phyloP scores from a whole-genome alignment of 306 rosid genomes.

The Quercus variabilis region DNA sequence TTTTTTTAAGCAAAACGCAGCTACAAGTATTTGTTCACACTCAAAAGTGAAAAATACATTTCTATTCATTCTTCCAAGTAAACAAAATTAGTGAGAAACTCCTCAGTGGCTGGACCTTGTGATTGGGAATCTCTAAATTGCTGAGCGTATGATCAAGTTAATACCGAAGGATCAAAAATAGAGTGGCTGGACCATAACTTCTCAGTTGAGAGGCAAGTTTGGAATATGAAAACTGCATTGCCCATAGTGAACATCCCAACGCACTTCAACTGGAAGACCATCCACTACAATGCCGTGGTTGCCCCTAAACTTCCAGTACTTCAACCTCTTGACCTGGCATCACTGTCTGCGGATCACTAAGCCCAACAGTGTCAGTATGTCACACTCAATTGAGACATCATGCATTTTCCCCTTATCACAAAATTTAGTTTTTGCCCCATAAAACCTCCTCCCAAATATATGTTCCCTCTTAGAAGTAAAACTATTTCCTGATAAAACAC shows the following conservation, averaged over 20 bases:
- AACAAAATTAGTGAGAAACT: too few species aligned
- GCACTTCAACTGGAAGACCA: slow-evolving; percentile 74
- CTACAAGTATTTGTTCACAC: slow-evolving; percentile 19
- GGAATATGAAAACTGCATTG: slow-evolving; percentile 85
- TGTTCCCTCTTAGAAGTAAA: slow-evolving; percentile 67
- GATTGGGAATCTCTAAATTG: slow-evolving; percentile 46
- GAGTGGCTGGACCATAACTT: slow-evolving; percentile 30
- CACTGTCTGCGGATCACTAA: slow-evolving; percentile 60
- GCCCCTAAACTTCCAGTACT: slow-evolving; percentile 87
- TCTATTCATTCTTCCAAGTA: too few species aligned
- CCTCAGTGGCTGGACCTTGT: too few species aligned
- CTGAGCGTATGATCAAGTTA: slow-evolving; percentile 51
- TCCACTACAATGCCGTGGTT: slow-evolving; percentile 68
- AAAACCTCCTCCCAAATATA: slow-evolving; percentile 57
- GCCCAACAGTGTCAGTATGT: slow-evolving; percentile 45
- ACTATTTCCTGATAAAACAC: slow-evolving; percentile 50
- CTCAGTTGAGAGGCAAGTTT: slow-evolving; percentile 51
- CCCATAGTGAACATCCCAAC: slow-evolving; percentile 84
- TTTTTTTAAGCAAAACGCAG: slow-evolving; percentile 19
- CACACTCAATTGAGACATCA: slow-evolving; percentile 66
- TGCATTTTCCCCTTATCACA: slow-evolving; percentile 59
- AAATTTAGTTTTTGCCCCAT: slow-evolving; percentile 62
- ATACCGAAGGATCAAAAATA: slow-evolving; percentile 39
- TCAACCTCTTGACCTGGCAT: slow-evolving; percentile 71
- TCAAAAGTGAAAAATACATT: neutral